Evolutionary conservation across 108 stramenopile species (phyloP).

Genomic region (Skeletonema costatum): DNA sequence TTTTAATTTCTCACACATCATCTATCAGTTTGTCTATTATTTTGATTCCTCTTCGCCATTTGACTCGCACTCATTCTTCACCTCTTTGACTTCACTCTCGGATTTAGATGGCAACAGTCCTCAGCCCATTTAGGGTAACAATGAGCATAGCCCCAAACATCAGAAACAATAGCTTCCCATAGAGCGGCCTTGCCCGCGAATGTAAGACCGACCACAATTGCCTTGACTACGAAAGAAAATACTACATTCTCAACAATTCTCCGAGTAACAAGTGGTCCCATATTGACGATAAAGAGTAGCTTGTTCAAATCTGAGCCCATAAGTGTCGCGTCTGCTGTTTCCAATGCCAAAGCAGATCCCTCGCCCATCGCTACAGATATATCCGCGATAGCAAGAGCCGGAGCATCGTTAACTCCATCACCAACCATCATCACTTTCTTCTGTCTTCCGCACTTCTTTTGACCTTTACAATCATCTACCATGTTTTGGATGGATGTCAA

Average conservation of each 20-base stretch:
- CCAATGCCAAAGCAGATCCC: conserved; percentile 95
- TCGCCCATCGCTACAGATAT: conserved; percentile 96
- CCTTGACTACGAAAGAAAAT: conserved; percentile 60
- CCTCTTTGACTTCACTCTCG: conserved; percentile 7
- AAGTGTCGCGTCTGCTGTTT: conserved; percentile 78
- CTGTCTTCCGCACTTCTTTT: conserved; percentile 9
- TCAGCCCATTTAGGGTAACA: conserved; percentile 82
- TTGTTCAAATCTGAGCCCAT: conserved; percentile 74
- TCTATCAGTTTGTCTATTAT: no score
- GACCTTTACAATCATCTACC: conserved; percentile 15
- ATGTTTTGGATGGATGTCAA: conserved; percentile 43
- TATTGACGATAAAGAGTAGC: conserved; percentile 54
- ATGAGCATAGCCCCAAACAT: conserved; percentile 83
- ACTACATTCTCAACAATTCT: conserved; percentile 73
- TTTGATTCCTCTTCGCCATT: neutral
- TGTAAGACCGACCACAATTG: conserved; percentile 67
- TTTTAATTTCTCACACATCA: no score
- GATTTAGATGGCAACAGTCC: conserved; percentile 51
- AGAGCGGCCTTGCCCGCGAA: conserved; percentile 53
- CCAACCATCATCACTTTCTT: conserved; percentile 87
- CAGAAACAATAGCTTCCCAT: conserved; percentile 66
- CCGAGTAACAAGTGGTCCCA: conserved; percentile 66
- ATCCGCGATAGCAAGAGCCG: conserved; percentile 90
- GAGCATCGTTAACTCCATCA: conserved; percentile 97
- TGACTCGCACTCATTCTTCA: neutral